Base-by-base conservation (phyloP, 2,329 filamentous ascomycete genomes). In the Fusarium xylarioides region DNA sequence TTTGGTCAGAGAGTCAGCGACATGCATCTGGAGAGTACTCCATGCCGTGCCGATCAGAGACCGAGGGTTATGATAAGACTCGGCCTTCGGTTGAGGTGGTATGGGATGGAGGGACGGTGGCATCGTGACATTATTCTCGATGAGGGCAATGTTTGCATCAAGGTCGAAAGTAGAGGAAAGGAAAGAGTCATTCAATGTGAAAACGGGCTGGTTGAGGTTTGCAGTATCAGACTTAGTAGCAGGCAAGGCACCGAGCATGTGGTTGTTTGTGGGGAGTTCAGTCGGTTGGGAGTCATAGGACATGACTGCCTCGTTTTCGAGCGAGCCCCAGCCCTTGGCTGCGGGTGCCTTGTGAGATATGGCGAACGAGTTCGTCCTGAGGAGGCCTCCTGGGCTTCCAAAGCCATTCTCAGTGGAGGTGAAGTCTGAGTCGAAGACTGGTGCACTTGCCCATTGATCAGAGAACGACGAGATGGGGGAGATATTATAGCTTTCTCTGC, bases 391-490 rank as follows among this genome's bases (percentile, higher is more conserved):
- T 14, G 81, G 78, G 57, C 80, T 82, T 35, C 80, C 70, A 34
- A 83, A 78, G 28, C 81, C 81, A 43, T 85, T 85, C 37, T 83
- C 80, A 3, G 86, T 85, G 23, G 86, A 87, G 11, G 85, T 85
- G 73, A 86, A 77, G 60, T 79, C 79, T 4, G 85, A 86, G 59
- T 86, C 82, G 38, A 83, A 77, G 7, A 79, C 82, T 15, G 83
- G 82, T 21, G 75, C 79, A 71, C 82, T 80, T 16, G 83, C 83
- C 81, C 85, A 87, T 18, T 68, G 74, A 42, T 74, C 74, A 42
- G 80, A 81, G 76, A 78, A 87, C 35, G 82, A 81, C 14, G 86
- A 88, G 42, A 85, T 78, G 15, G 87, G 85, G 11, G 87, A 88
- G 57, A 88, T 82, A 35, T 83, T 80, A 68, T 82, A 81, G 77